Conservation (phyloP, 2,329 filamentous ascomycete genomes). For the Aspergillus neoniger region DNA sequence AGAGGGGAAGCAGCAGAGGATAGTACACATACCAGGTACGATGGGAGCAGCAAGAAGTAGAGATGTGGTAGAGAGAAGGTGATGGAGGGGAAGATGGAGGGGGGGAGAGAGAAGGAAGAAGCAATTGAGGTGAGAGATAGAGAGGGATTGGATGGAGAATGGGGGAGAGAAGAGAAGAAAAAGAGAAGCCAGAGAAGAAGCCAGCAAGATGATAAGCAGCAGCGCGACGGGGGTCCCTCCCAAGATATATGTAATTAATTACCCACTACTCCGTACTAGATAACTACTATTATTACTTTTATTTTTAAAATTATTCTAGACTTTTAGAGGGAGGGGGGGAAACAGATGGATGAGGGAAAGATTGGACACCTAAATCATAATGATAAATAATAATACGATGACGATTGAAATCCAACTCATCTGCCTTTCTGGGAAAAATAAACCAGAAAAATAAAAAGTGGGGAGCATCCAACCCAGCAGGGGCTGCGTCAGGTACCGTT, state of each 20-base stretch:
- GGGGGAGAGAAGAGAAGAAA: neutral
- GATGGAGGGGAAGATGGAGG: constrained; percentile 14
- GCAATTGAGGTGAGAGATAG: constrained; percentile 4
- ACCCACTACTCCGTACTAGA: too few relatives aligned
- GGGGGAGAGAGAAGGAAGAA: neutral
- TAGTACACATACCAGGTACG: constrained; percentile 12
- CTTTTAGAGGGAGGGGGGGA: too few relatives aligned
- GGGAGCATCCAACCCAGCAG: too few relatives aligned
- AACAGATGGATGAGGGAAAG: too few relatives aligned
- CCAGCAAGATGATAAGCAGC: neutral
- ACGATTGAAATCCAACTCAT: neutral
- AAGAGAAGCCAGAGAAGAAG: neutral
- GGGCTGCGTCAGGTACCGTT: too few relatives aligned
- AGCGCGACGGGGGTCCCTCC: neutral
- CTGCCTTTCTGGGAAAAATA: neutral
- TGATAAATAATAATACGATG: too few relatives aligned
- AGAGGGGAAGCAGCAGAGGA: neutral
- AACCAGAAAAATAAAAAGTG: too few relatives aligned
- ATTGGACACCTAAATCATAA: too few relatives aligned
- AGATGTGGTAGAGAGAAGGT: constrained; percentile 13
- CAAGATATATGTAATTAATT: neutral
- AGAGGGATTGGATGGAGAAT: constrained; percentile 3
- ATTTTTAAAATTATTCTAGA: too few relatives aligned
- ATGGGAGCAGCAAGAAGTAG: neutral
- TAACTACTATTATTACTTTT: too few relatives aligned